A percentile compares a stretch with the other conserved stretches of the same genome.
phyloP scores from a whole-genome alignment of 148 eudicot genomes.

The Chenopodium quinoa region DNA sequence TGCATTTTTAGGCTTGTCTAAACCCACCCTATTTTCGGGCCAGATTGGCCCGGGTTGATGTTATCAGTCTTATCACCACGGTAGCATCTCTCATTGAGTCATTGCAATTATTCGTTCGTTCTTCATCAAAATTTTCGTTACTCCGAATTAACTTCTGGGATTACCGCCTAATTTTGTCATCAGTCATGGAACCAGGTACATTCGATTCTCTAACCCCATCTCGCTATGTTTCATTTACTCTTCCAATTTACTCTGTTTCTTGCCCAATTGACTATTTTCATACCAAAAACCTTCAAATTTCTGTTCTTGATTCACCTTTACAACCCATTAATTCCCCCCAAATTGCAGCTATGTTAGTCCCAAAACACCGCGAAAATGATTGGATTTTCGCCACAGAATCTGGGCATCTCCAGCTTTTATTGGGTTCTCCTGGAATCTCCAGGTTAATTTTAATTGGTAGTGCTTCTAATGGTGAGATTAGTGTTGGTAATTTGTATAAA shows the following conservation, averaged over 20 bases:
- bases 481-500: conserved; percentile 13
- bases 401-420: conserved; percentile 75
- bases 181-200: conserved; percentile 40
- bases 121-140: too few species aligned
- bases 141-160: too few species aligned
- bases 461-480: conserved; percentile 21
- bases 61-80: too few species aligned
- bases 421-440: conserved; percentile 40
- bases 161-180: too few species aligned
- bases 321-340: conserved; percentile 27
- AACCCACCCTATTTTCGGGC: too few species aligned
- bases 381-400: conserved; percentile 73
- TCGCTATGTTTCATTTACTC: conserved; percentile 65
- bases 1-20: too few species aligned
- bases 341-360: conserved; percentile 75
- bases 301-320: conserved; percentile 79
- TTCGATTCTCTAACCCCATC: conserved; percentile 57
- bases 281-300: conserved; percentile 48
- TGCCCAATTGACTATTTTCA: conserved; percentile 23
- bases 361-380: conserved; percentile 63
- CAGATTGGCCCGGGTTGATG: too few species aligned
- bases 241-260: conserved; percentile 40
- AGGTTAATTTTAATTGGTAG: conserved; percentile 75
- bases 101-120: too few species aligned
- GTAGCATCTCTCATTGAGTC: too few species aligned